phyloP scores from a whole-genome alignment of 164 flowering plant species.

The Magnolia officinalis region DNA sequence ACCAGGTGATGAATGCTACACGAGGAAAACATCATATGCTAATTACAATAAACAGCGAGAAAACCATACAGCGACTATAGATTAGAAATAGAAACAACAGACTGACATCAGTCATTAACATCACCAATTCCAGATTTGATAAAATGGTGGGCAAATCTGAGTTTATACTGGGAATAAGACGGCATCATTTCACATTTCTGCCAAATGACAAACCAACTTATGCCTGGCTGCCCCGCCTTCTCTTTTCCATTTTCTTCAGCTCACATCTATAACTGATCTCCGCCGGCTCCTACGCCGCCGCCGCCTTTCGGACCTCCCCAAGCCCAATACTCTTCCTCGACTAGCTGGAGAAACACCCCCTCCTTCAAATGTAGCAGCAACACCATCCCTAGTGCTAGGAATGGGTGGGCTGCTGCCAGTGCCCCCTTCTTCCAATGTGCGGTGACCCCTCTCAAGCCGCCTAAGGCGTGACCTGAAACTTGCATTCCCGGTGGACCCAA shows the following conservation, averaged over 20 bases:
- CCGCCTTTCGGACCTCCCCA: constrained; percentile 25
- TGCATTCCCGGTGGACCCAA: constrained; percentile 42
- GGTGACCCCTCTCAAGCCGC: constrained; percentile 31
- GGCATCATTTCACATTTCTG: background rate
- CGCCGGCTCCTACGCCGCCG: constrained; percentile 23
- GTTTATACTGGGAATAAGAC: background rate
- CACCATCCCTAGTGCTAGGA: background rate
- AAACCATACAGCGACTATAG: background rate
- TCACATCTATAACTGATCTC: constrained; percentile 12
- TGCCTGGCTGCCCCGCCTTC: background rate
- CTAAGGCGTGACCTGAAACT: constrained; percentile 36
- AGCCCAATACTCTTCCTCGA: constrained; percentile 14
- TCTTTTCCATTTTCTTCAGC: constrained; percentile 2
- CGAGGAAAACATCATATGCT: too few species aligned
- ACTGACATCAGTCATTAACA: background rate
- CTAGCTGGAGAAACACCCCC: constrained; percentile 8
- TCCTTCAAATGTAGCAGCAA: constrained; percentile 10
- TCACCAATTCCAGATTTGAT: background rate
- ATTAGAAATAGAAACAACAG: background rate
- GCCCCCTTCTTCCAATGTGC: constrained; percentile 13
- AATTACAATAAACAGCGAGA: background rate
- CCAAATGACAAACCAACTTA: background rate
- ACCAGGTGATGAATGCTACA: too few species aligned
- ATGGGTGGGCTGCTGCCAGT: constrained; percentile 4
- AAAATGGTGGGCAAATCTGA: background rate